These are phyloP conservation scores for Penicillium sp. DNA, from an alignment of 2,329 filamentous ascomycete genomes.

Conservation along the genomic window DNA sequence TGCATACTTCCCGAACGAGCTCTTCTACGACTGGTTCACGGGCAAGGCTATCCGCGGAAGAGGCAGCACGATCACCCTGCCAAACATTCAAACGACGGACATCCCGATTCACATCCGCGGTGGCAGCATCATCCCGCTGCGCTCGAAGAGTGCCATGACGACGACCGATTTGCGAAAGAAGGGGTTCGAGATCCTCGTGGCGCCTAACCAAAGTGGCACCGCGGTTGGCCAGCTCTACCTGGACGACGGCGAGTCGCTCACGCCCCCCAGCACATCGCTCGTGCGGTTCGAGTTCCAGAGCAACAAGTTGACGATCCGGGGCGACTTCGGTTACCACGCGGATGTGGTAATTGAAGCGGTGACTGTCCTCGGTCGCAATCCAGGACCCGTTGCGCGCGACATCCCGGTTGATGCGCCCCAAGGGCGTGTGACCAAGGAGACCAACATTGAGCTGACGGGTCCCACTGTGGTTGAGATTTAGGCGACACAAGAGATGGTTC, in stretches of 20 bases:
- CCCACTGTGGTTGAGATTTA: slow-evolving; percentile 16
- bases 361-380: slow-evolving; percentile 28
- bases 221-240: slow-evolving; percentile 66
- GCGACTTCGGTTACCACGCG: slow-evolving; percentile 25
- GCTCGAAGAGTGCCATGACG: slow-evolving; percentile 51
- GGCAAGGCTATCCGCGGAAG: slow-evolving; percentile 43
- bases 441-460: slow-evolving; percentile 21
- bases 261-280: slow-evolving; percentile 51
- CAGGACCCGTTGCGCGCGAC: slow-evolving; percentile 1
- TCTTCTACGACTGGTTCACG: slow-evolving; percentile 58
- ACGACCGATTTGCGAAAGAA: slow-evolving; percentile 56
- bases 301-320: slow-evolving; percentile 36
- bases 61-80: slow-evolving; percentile 42
- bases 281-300: slow-evolving; percentile 56
- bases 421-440: slow-evolving; percentile 23
- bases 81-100: slow-evolving; percentile 44
- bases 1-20: slow-evolving; percentile 53
- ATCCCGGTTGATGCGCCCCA: slow-evolving; percentile 13
- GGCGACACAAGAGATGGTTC: too few relatives aligned
- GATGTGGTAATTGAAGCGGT: slow-evolving; percentile 31
- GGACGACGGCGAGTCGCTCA: slow-evolving; percentile 67
- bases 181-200: slow-evolving; percentile 66
- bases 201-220: slow-evolving; percentile 55
- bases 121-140: slow-evolving; percentile 55
- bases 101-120: slow-evolving; percentile 61